phyloP scores from a whole-genome alignment of 1,139 yeast species.

The Candida pseudoviswanathii region DNA sequence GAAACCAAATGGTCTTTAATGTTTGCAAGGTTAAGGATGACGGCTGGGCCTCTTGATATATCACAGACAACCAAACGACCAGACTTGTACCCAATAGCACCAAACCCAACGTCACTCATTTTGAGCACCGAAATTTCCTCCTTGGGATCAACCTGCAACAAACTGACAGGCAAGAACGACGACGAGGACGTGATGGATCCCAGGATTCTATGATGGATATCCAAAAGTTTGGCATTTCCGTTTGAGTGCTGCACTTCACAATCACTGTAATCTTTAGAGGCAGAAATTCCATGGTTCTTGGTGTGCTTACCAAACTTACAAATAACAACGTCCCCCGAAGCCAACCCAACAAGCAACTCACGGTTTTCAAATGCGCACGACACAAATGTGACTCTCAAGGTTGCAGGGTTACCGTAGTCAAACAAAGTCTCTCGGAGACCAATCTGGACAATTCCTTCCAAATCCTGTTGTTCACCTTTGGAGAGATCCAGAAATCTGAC shows the following conservation, averaged over 20 bases:
- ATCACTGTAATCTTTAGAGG: conserved; percentile 28
- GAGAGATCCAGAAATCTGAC: conserved; percentile 83
- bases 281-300: conserved; percentile 16
- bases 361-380: conserved; percentile 77
- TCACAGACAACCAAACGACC: conserved; percentile 81
- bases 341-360: conserved; percentile 74
- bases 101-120: conserved; percentile 81
- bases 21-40: conserved; percentile 58
- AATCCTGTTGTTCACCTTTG: conserved; percentile 69
- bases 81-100: conserved; percentile 75
- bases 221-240: conserved; percentile 38
- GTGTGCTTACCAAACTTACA: conserved; percentile 64
- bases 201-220: conserved; percentile 32
- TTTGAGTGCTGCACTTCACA: conserved; percentile 38
- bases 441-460: conserved; percentile 41
- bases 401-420: conserved; percentile 28
- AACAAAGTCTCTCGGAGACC: conserved; percentile 39
- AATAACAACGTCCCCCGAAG: conserved; percentile 72
- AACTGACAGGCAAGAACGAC: conserved; percentile 65
- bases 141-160: conserved; percentile 36
- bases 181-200: conserved; percentile 35
- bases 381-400: conserved; percentile 54
- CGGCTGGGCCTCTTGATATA: conserved; percentile 77
- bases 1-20: conserved; percentile 44
- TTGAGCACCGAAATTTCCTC: conserved; percentile 60